Evolutionary conservation across 1,284 basidiomycete species (phyloP).

Genomic region (Sparassis latifolia): DNA sequence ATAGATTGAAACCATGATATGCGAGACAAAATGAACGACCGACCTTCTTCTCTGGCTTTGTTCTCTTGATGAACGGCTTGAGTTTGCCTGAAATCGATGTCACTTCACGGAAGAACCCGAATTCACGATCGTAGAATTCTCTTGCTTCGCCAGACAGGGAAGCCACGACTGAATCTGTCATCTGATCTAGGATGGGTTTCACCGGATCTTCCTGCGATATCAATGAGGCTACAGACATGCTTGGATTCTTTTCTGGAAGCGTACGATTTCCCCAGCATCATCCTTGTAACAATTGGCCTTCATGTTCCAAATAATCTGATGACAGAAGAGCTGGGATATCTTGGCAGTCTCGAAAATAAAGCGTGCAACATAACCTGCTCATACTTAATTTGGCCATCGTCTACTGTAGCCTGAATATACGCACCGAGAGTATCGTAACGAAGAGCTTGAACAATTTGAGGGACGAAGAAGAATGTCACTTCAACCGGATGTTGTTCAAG

Average conservation of each 20-base stretch:
- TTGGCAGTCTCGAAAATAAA: slow-evolving; percentile 98
- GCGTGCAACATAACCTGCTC: slow-evolving; percentile 82
- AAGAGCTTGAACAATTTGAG: slow-evolving; percentile 95
- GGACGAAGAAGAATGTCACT: slow-evolving; percentile 98
- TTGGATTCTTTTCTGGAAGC: slow-evolving; percentile 14
- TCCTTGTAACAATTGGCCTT: slow-evolving; percentile 97
- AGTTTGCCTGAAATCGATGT: slow-evolving; percentile 97
- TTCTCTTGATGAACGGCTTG: slow-evolving; percentile 94
- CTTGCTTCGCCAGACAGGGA: slow-evolving; percentile 90
- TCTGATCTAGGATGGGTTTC: slow-evolving; percentile 89
- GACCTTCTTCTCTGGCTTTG: slow-evolving; percentile 96
- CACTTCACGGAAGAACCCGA: slow-evolving; percentile 93
- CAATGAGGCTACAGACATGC: slow-evolving; percentile 1
- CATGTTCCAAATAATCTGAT: slow-evolving; percentile 99
- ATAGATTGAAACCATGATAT: neutral
- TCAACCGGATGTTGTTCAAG: slow-evolving; percentile 94
- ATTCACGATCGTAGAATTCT: slow-evolving; percentile 92
- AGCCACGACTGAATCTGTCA: slow-evolving; percentile 78
- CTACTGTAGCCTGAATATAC: slow-evolving; percentile 74
- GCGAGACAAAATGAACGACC: slow-evolving; percentile 1
- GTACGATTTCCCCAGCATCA: slow-evolving; percentile 76
- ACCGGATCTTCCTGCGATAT: slow-evolving; percentile 77
- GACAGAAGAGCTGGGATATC: slow-evolving; percentile 97
- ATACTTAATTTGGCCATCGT: slow-evolving; percentile 74
- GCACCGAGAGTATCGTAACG: slow-evolving; percentile 82